These are phyloP conservation scores for Rheum nobile DNA, from an alignment of 148 eudicot species.

Conservation along the genomic window DNA sequence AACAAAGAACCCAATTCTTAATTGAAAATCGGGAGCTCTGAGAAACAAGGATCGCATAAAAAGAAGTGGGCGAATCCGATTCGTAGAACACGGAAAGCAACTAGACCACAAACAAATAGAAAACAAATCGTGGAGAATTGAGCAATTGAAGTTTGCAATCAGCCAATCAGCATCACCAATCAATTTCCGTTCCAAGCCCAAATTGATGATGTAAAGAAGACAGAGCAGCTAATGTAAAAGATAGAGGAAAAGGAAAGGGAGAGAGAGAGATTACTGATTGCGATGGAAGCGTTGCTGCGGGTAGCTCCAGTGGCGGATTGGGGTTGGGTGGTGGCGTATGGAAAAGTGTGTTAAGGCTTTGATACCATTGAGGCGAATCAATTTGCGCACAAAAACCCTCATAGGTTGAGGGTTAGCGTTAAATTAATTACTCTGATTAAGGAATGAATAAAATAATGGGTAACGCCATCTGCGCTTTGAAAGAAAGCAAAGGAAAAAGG, in stretches of 20 bases:
- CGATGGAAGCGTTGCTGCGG: neutral
- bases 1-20: neutral
- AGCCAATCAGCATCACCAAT: conserved; percentile 4
- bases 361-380: conserved; percentile 4
- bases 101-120: neutral
- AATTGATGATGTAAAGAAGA: conserved; percentile 4
- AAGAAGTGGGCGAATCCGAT: neutral
- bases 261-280: conserved; percentile 7
- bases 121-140: neutral
- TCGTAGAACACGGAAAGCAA: neutral
- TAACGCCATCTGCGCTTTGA: neutral
- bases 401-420: neutral
- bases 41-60: neutral
- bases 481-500: neutral
- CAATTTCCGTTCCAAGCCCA: neutral
- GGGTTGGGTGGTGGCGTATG: conserved; percentile 1
- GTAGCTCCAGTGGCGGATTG: neutral
- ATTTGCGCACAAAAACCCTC: conserved; percentile 4
- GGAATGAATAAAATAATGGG: neutral
- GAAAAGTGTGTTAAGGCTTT: neutral
- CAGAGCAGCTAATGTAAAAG: neutral
- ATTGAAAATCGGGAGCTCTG: neutral
- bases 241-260: neutral
- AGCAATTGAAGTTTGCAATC: neutral
- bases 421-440: neutral